phyloP scores from a whole-genome alignment of 2,329 filamentous ascomycete genomes.

The Graphium sp. region DNA sequence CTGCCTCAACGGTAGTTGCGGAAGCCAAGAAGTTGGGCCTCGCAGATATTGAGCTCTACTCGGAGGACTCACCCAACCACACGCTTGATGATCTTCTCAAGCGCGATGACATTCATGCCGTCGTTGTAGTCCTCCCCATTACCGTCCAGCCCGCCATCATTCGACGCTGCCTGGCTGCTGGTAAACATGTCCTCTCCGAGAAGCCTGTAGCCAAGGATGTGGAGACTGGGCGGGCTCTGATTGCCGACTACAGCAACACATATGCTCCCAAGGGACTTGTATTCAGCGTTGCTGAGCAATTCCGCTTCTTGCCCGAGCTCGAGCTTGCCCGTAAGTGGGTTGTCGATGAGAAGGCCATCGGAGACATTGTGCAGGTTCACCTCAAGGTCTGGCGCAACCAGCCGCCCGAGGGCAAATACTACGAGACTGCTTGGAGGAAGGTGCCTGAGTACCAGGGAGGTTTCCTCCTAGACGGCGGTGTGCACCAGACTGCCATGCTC shows the following conservation, averaged over 20 bases:
- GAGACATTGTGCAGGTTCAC: constrained; percentile 13
- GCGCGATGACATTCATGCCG: constrained; percentile 33
- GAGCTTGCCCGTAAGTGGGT: constrained; percentile 30
- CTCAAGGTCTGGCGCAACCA: constrained; percentile 26
- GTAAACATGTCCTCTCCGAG: constrained; percentile 53
- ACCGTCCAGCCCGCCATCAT: constrained; percentile 39
- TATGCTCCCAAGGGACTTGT: constrained; percentile 8
- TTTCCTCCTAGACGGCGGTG: constrained; percentile 59
- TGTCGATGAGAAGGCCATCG: constrained; percentile 28
- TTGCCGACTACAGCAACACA: constrained; percentile 15
- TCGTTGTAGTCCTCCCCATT: constrained; percentile 46
- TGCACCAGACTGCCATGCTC: constrained; percentile 51
- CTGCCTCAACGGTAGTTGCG: constrained; percentile 17
- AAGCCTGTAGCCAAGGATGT: constrained; percentile 50
- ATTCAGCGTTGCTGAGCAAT: constrained; percentile 56
- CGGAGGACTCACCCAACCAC: constrained; percentile 30
- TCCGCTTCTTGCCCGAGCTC: constrained; percentile 43
- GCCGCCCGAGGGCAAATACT: no score
- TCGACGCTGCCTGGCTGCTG: constrained; percentile 38
- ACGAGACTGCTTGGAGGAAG: constrained; percentile 46
- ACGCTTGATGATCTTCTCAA: constrained; percentile 32
- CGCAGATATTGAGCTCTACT: constrained; percentile 32
- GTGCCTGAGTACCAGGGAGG: constrained; percentile 56
- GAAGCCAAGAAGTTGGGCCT: constrained; percentile 3
- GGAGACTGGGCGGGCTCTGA: constrained; percentile 19